Evolutionary conservation across 192 early-diverging fungal species (phyloP).

Genomic region (Lobosporangium transversale): DNA sequence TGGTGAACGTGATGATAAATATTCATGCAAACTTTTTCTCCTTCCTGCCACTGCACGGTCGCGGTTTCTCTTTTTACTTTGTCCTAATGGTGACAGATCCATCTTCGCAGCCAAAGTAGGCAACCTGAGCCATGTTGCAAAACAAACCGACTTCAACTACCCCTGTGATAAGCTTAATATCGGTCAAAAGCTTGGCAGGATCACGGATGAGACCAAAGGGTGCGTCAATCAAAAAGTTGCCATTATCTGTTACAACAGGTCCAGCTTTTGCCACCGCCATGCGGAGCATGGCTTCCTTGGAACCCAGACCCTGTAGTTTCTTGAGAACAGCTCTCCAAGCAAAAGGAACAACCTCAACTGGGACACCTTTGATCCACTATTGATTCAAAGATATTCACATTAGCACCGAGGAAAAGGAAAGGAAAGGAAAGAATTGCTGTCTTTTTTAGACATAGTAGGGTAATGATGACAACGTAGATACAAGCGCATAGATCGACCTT

Average conservation of each 20-base stretch:
- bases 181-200: conserved; percentile 56
- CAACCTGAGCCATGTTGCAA: conserved; percentile 82
- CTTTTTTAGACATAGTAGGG: too few relatives aligned
- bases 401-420: too few relatives aligned
- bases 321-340: conserved; percentile 77
- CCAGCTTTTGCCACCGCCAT: conserved; percentile 92
- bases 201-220: conserved; percentile 80
- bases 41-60: too few relatives aligned
- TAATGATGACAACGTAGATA: too few relatives aligned
- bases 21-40: neutral
- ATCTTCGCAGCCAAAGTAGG: conserved; percentile 88
- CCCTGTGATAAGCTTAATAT: conserved; percentile 82
- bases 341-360: conserved; percentile 90
- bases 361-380: conserved; percentile 90
- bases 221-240: conserved; percentile 92
- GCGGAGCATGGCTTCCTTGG: conserved; percentile 71
- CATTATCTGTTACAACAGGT: conserved; percentile 93
- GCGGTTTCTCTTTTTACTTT: conserved; percentile 16
- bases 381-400: too few relatives aligned
- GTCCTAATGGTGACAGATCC: conserved; percentile 65
- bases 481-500: too few relatives aligned
- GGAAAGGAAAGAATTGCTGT: too few relatives aligned
- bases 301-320: conserved; percentile 52
- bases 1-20: neutral
- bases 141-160: conserved; percentile 96